Base-by-base conservation (phyloP, 2,329 filamentous ascomycete species). In the Elsinoe perseae region DNA sequence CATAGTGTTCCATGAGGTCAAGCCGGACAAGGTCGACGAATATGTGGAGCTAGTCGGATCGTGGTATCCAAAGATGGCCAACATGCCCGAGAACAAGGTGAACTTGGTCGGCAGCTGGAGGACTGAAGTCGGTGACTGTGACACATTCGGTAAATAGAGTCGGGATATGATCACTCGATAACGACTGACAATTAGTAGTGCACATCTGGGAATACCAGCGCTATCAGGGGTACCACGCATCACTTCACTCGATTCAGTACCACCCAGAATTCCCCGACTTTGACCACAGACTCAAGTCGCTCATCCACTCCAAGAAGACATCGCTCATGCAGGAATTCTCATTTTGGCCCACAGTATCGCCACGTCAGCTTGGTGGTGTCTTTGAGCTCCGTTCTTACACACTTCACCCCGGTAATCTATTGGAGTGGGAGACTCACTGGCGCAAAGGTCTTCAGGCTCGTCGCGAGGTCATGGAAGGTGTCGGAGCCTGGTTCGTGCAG, bases 141-240 rank as follows among this genome's bases (percentile, higher is more conserved):
- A 98, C 68, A 96, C 91, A 0, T 98, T 98, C 74, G 83, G 91
- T 95, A 80, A 60, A 82, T 71, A 46, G 28, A 9, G 4, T 30
- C 1, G 16, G 25, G 30, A n/a, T 6, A 8, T 2, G 23, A 3
- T 18, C 1, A 16, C 14, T 52, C 23, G 44, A 30, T 32, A 30
- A 23, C 12, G 50, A 18, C 38, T 34, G 27, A 18, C 6, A 32
- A 21, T 4, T 38, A 16, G 25, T 44, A 97, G 93, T 98, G 52
- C 93, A 98, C 71, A 98, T 98, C 67, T 98, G 93, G 93, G 93
- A 98, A 73, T 98, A 98, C 72, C 91, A 97, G 73, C 86, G 91
- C 65, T 98, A 97, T 74, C 81, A 91, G 64, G 93, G 93, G 59
- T 97, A 97, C 73, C 93, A 98, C 73, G 84, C 86, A 59, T 97